These are phyloP conservation scores for Limonium bicolor DNA, from an alignment of 148 eudicot species.

Conservation along the genomic window DNA sequence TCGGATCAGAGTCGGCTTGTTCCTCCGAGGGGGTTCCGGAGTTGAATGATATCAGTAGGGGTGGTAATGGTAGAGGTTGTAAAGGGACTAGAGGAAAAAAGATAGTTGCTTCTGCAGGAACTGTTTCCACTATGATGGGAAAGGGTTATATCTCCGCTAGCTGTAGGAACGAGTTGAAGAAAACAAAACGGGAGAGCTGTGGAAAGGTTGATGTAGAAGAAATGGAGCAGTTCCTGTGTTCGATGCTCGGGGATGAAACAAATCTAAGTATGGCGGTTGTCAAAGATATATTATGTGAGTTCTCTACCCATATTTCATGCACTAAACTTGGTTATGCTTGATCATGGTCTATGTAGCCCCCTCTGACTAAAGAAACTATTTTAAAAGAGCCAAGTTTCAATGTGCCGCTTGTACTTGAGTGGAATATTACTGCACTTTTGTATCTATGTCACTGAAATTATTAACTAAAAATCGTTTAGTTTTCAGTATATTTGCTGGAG, in stretches of 20 bases:
- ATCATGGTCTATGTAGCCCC: too few species aligned
- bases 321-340: too few species aligned
- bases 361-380: too few species aligned
- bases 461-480: too few species aligned
- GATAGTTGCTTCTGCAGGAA: conserved; percentile 64
- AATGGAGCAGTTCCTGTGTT: conserved; percentile 62
- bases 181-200: conserved; percentile 16
- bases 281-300: conserved; percentile 74
- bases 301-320: background rate
- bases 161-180: conserved; percentile 24
- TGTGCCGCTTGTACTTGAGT: too few species aligned
- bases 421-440: too few species aligned
- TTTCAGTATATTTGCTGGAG: too few species aligned
- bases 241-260: conserved; percentile 76
- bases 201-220: conserved; percentile 33
- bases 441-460: too few species aligned
- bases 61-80: conserved; percentile 11
- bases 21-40: conserved; percentile 21
- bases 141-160: conserved; percentile 47
- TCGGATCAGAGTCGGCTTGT: conserved; percentile 12
- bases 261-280: conserved; percentile 72
- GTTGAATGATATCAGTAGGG: background rate
- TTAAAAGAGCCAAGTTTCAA: too few species aligned
- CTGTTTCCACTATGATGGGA: conserved; percentile 43
- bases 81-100: conserved; percentile 32